phyloP scores from a whole-genome alignment of 306 rosid genomes.

The Gastrolobium villosum region DNA sequence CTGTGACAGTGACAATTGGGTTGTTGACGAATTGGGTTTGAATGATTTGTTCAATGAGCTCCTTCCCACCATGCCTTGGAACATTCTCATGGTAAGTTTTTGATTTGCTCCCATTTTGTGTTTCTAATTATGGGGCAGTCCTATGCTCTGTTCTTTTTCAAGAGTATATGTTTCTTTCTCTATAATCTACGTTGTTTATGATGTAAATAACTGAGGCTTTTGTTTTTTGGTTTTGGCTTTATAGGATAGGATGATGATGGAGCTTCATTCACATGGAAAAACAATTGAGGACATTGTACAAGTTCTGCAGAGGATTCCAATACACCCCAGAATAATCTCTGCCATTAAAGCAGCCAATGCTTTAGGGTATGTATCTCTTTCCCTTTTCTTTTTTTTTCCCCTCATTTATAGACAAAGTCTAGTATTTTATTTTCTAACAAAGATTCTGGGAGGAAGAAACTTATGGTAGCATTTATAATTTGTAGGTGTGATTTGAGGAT shows the following conservation, averaged over 20 bases:
- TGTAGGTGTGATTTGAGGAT: slow-evolving; percentile 85
- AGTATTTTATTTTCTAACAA: too few species aligned
- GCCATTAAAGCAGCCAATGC: slow-evolving; percentile 67
- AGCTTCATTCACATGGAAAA: slow-evolving; percentile 66
- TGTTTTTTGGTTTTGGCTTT: slow-evolving; percentile 13
- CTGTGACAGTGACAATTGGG: slow-evolving; percentile 75
- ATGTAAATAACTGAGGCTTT: not conserved
- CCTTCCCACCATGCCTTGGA: slow-evolving; percentile 75
- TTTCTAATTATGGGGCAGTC: not conserved
- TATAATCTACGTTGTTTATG: not conserved
- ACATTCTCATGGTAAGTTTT: slow-evolving; percentile 62
- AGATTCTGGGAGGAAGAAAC: not conserved
- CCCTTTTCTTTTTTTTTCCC: not conserved
- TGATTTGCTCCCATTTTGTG: too few species aligned
- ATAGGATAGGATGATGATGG: slow-evolving; percentile 82
- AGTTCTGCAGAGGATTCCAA: slow-evolving; percentile 60
- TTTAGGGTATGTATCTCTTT: slow-evolving; percentile 52
- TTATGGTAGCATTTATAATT: not conserved
- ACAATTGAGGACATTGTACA: slow-evolving; percentile 60
- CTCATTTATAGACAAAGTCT: too few species aligned
- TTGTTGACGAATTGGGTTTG: slow-evolving; percentile 63
- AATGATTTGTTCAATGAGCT: slow-evolving; percentile 65
- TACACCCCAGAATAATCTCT: slow-evolving; percentile 63
- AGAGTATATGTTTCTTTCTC: not conserved
- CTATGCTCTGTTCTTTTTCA: too few species aligned